Evolutionary conservation across 2,329 filamentous ascomycete genomes (phyloP).

Genomic region (Verruconis gallopava): DNA sequence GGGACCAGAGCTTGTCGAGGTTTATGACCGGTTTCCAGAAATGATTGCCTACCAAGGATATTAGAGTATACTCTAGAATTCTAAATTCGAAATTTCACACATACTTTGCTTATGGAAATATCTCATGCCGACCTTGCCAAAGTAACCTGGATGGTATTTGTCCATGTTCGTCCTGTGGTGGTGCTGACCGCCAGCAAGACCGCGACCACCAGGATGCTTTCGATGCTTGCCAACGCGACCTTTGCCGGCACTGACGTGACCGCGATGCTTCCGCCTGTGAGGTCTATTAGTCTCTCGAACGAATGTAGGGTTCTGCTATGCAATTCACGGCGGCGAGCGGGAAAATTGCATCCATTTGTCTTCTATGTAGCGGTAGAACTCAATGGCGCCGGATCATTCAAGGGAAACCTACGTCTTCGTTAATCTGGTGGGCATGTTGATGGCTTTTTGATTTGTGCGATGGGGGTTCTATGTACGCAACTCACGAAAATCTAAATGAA

Average conservation of each 20-base stretch:
- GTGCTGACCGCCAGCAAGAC: constrained; percentile 97
- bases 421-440: constrained; percentile 13
- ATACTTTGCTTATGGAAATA: constrained; percentile 76
- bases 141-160: constrained; percentile 98
- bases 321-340: no score
- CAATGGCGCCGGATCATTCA: constrained; percentile 13
- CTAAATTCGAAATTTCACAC: constrained; percentile 55
- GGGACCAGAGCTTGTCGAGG: constrained; percentile 97
- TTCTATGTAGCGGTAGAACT: constrained; percentile 4
- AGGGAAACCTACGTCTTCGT: constrained; percentile 16
- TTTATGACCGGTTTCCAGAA: constrained; percentile 99
- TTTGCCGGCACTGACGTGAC: constrained; percentile 96
- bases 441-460: no score
- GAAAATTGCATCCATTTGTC: no score
- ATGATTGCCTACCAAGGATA: constrained; percentile 72
- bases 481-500: no score
- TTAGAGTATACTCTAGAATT: constrained; percentile 83
- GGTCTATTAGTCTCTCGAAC: no score
- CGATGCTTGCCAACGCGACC: constrained; percentile 48
- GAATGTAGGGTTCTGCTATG: no score
- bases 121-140: constrained; percentile 45
- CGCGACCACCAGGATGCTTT: constrained; percentile 68
- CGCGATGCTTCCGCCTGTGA: constrained; percentile 42
- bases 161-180: constrained; percentile 90
- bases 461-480: no score